Evolutionary conservation across 805 yeast species (phyloP), one percentile per base, ranked within the genome.

Genomic region (Starmerella vaccinii): DNA sequence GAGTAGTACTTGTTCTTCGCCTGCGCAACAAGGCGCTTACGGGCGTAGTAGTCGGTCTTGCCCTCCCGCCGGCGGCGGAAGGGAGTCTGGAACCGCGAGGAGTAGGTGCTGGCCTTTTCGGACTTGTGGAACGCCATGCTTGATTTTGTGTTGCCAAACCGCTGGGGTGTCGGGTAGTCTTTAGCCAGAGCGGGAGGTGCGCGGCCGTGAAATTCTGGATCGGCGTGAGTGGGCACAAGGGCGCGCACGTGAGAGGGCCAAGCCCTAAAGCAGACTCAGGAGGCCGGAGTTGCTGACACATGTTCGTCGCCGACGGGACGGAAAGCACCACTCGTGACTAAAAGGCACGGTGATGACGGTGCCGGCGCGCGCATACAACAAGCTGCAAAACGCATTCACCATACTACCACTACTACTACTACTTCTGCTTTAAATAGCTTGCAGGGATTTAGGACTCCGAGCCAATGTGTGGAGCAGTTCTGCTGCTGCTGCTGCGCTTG

Each of bases 31-130:
- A 92, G 80, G 80, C 97, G 88, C 95, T 92, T 92, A 83, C 98
- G 89, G 75, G 92, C 96, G 82, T 89, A 92, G 95, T 89, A 92
- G 76, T 92, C 98, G 72, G 98, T 92, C 82, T 92, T 92, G 79
- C 98, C 98, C 79, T 92, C 97, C 74, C 95, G 86, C 84, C 98
- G 86, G 82, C 98, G 89, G 77, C 98, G 88, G 95, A 89, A 92
- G 63, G 97, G 97, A 74, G 98, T 92, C 81, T 92, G 98, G 95
- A 81, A 92, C 75, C 98, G 89, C 71, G 97, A 88, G 81, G 81
- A 86, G 90, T 92, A 92, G 64, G 97, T 90, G 69, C 95, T 81
- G 71, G 79, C 75, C 82, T 88, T 87, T 63, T 74, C 67, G 62
- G 71, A 67, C 69, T 77, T 78, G 68, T 73, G 74, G 87, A 86